These are phyloP conservation scores for Mimosa bimucronata DNA, from an alignment of 306 rosid species.

Conservation along the genomic window DNA sequence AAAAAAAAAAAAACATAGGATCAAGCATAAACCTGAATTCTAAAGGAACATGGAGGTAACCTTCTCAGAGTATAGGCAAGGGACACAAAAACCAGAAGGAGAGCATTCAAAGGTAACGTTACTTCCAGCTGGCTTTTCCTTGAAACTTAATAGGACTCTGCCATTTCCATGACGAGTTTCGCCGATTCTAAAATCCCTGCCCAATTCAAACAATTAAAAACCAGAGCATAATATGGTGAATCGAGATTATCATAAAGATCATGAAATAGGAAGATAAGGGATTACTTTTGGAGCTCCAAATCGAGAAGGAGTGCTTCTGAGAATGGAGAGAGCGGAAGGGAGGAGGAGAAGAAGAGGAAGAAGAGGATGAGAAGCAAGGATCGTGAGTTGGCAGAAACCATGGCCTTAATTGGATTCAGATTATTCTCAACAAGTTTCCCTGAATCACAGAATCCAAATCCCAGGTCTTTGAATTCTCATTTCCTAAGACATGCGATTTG, in stretches of 20 bases:
- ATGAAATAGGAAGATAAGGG: slow-evolving; percentile 1
- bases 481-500: neutral
- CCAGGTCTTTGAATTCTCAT: neutral
- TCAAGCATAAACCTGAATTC: neutral
- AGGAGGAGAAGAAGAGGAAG: too few relatives aligned
- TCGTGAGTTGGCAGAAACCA: slow-evolving; percentile 44
- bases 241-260: slow-evolving; percentile 32
- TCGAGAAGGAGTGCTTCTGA: slow-evolving; percentile 40
- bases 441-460: neutral
- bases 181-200: slow-evolving; percentile 44
- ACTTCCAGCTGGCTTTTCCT: slow-evolving; percentile 67
- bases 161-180: slow-evolving; percentile 44
- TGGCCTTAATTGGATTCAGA: slow-evolving; percentile 27
- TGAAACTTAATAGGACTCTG: slow-evolving; percentile 71
- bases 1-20: neutral
- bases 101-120: slow-evolving; percentile 77
- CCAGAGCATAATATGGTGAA: slow-evolving; percentile 20
- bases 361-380: slow-evolving; percentile 37
- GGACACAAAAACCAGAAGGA: slow-evolving; percentile 86
- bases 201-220: slow-evolving; percentile 31
- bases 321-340: slow-evolving; percentile 41
- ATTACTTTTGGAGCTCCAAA: slow-evolving; percentile 51
- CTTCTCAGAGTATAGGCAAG: slow-evolving; percentile 84
- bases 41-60: slow-evolving; percentile 35
- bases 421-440: neutral